A percentile compares a stretch with the other conserved stretches of the same genome.
phyloP scores from a whole-genome alignment of 192 early-diverging fungal genomes.

The Allomyces macrogynus region DNA sequence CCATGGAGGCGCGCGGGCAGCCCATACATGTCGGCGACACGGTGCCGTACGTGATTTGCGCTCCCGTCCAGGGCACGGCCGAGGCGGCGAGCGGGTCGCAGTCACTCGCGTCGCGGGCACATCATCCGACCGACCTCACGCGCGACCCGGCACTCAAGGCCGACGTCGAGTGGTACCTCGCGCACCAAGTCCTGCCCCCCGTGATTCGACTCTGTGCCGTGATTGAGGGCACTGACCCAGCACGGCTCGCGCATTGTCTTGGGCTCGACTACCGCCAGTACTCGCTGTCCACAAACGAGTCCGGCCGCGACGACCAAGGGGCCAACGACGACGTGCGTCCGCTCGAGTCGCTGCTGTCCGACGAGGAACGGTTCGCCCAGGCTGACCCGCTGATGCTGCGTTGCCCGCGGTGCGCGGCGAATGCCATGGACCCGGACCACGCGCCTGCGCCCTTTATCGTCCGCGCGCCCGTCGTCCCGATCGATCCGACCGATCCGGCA shows the following conservation, averaged over 20 bases:
- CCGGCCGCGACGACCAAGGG: slow-evolving; percentile 2
- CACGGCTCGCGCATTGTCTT: slow-evolving; percentile 58
- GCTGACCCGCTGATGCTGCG: slow-evolving; percentile 36
- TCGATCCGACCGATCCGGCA: background rate
- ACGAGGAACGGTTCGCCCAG: slow-evolving; percentile 55
- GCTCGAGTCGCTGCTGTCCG: slow-evolving; percentile 49
- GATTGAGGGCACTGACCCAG: slow-evolving; percentile 64
- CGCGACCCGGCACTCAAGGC: slow-evolving; percentile 21
- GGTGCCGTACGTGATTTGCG: slow-evolving; percentile 79
- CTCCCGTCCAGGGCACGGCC: slow-evolving; percentile 6
- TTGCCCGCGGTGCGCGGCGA: slow-evolving; percentile 25
- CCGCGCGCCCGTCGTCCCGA: background rate
- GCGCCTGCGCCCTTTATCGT: background rate
- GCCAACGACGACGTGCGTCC: slow-evolving; percentile 40
- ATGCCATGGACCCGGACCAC: background rate
- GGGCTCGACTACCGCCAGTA: slow-evolving; percentile 56
- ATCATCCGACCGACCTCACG: slow-evolving; percentile 63
- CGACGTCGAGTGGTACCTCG: slow-evolving; percentile 81
- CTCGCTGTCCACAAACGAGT: slow-evolving; percentile 9
- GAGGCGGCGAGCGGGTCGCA: slow-evolving; percentile 10
- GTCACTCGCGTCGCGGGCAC: slow-evolving; percentile 49
- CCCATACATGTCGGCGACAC: slow-evolving; percentile 65
- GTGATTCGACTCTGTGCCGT: slow-evolving; percentile 59
- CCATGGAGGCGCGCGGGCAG: slow-evolving; percentile 46
- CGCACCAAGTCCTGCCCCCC: slow-evolving; percentile 79